Base-by-base conservation (phyloP, 2,329 filamentous ascomycete species). In the Botryosphaeria dothidea region DNA sequence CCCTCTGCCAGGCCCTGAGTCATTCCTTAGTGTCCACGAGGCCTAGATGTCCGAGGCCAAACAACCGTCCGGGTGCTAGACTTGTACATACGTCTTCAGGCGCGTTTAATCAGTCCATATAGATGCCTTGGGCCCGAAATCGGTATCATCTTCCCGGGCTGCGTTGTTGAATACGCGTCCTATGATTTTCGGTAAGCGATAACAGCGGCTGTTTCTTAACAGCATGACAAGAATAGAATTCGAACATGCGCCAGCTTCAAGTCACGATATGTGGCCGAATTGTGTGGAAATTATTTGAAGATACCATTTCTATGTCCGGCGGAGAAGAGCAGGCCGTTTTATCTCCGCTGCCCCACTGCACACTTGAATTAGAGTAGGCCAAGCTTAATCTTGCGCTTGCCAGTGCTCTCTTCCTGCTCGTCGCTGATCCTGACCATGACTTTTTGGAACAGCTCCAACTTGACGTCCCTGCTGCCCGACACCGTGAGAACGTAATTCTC, bases 321-420 rank as follows among this genome's bases (percentile, higher is more conserved):
- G 25, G 56, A 25, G n/a, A 27, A 43, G 6, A 45, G 38, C 38
- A 19, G 36, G 23, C 41, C 29, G n/a, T 23, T 27, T 25, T 23
- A 27, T 49, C 41, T 27, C 31, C 60, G 13, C 46, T 31, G 21
- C 17, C 29, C 41, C 45, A 46, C 19, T n/a, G 29, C 8, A 7
- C 6, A 17, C 19, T 38, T 34, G 29, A 25, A 34, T 54, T 68
- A 83, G 19, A 83, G 73, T 65, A 83, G 69, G 19, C 74, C 88
- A 83, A 95, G 85, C 84, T 89, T 92, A 23, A 93, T 90, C 69
- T 92, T 94, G 69, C 95, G 88, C 88, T 98, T 99, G 64, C 95
- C 95, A n/a, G 94, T 97, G 66, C 88, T 88, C 81, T 96, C 92
- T 77, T 99, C 95, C 83, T 93, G 92, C 74, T 96, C 90, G 76